Evolutionary conservation across 179 eudicot genomes (phyloP).

Genomic region (Silene noctiflora): DNA sequence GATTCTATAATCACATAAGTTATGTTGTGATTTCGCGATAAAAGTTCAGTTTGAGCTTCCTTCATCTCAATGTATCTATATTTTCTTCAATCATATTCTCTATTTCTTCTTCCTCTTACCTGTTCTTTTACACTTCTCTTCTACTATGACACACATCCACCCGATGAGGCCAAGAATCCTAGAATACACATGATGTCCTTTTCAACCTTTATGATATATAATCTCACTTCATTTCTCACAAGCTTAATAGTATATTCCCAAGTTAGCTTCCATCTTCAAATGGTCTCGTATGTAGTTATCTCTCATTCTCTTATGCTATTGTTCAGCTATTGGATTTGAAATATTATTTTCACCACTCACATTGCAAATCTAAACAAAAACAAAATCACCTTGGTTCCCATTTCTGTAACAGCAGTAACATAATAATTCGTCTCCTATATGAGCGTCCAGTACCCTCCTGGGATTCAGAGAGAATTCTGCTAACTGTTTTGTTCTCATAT

Average conservation of each 20-base stretch:
- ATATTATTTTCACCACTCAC: not conserved
- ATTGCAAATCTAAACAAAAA: not conserved
- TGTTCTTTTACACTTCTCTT: constrained; percentile 1
- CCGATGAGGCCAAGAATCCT: not conserved
- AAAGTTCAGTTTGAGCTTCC: not conserved
- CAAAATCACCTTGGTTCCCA: not conserved
- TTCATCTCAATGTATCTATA: not conserved
- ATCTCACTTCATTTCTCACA: not conserved
- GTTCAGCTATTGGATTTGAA: not conserved
- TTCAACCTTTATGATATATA: not conserved
- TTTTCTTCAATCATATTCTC: too few relatives aligned
- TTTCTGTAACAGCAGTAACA: not conserved
- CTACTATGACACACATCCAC: not conserved
- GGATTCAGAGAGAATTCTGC: not conserved
- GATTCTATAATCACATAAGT: not conserved
- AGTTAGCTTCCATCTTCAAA: not conserved
- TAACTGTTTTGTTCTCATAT: not conserved
- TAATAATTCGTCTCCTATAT: not conserved
- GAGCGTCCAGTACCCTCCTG: not conserved
- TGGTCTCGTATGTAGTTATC: not conserved
- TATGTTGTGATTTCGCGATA: not conserved
- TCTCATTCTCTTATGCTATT: not conserved
- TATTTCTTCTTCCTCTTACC: not conserved
- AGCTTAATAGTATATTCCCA: not conserved
- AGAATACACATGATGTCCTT: not conserved